A percentile compares a stretch with the other conserved stretches of the same genome.
Evolutionary conservation across 495 filamentous ascomycete species (phyloP).

Genomic region (Ramalina peruviana): DNA sequence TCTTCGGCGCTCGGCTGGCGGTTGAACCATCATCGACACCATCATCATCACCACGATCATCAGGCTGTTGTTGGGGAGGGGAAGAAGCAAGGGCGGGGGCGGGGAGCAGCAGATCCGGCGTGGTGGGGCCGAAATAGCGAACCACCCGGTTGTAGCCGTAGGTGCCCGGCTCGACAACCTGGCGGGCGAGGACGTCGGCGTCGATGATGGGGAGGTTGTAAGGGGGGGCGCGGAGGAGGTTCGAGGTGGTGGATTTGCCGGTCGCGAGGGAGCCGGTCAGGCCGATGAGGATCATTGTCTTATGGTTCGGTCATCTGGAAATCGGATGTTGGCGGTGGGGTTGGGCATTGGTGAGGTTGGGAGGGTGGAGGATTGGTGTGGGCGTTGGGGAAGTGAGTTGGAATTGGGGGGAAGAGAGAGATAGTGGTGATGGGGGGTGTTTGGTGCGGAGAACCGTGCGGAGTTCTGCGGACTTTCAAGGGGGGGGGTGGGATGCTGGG

Average conservation of each 20-base stretch:
- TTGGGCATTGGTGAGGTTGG: neutral
- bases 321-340: neutral
- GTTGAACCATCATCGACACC: slow-evolving; percentile 15
- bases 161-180: slow-evolving; percentile 85
- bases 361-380: neutral
- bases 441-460: neutral
- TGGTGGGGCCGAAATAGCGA: slow-evolving; percentile 58
- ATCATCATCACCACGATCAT: slow-evolving; percentile 13
- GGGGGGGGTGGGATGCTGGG: neutral
- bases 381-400: neutral
- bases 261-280: slow-evolving; percentile 96
- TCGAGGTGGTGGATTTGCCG: slow-evolving; percentile 91
- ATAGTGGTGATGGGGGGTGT: neutral
- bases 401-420: neutral
- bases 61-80: slow-evolving; percentile 11
- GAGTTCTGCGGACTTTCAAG: neutral
- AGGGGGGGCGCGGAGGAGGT: slow-evolving; percentile 60
- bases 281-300: slow-evolving; percentile 85
- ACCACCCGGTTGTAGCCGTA: slow-evolving; percentile 68
- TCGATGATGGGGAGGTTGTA: slow-evolving; percentile 89
- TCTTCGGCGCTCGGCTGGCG: slow-evolving; percentile 14
- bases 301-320: neutral
- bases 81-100: neutral
- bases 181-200: slow-evolving; percentile 78
- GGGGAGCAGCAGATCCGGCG: slow-evolving; percentile 68